Conservation (phyloP, 805 yeast species). For the Yarrowia phangngaensis region DNA sequence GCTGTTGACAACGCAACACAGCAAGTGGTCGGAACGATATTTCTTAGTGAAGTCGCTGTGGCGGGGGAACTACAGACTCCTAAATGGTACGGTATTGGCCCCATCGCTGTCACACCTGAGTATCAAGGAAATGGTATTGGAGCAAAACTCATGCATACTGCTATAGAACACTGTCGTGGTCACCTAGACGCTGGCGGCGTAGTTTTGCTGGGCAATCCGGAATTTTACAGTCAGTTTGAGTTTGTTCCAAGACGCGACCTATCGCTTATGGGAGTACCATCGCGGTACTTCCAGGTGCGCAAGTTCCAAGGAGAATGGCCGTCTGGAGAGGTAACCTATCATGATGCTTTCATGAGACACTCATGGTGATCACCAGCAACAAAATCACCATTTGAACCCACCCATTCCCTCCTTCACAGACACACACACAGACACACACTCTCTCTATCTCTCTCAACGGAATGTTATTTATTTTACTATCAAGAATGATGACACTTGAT, state of each 20-base stretch:
- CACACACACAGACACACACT: no score
- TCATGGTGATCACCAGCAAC: conserved; percentile 23
- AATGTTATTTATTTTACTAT: no score
- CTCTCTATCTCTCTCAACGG: no score
- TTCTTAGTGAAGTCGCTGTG: conserved; percentile 11
- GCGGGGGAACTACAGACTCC: conserved; percentile 6
- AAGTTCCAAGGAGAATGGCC: conserved; percentile 25
- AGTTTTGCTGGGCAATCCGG: conserved; percentile 20
- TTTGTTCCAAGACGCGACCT: conserved; percentile 19
- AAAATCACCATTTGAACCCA: no score
- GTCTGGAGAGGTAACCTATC: conserved; percentile 21
- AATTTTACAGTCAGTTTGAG: conserved; percentile 24
- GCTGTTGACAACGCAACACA: conserved; percentile 15
- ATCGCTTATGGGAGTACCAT: conserved; percentile 21
- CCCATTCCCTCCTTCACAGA: no score
- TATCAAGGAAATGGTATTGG: conserved; percentile 23
- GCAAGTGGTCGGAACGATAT: conserved; percentile 17
- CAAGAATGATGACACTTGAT: no score
- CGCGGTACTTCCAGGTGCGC: conserved; percentile 22
- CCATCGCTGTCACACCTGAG: conserved; percentile 19
- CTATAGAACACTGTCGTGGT: conserved; percentile 14
- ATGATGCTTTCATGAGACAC: conserved; percentile 20
- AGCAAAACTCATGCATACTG: conserved; percentile 20
- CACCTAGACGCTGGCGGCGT: conserved; percentile 19
- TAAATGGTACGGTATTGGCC: conserved; percentile 22